Evolutionary conservation across 2,329 filamentous ascomycete genomes (phyloP).

Genomic region (Fusarium sp.): DNA sequence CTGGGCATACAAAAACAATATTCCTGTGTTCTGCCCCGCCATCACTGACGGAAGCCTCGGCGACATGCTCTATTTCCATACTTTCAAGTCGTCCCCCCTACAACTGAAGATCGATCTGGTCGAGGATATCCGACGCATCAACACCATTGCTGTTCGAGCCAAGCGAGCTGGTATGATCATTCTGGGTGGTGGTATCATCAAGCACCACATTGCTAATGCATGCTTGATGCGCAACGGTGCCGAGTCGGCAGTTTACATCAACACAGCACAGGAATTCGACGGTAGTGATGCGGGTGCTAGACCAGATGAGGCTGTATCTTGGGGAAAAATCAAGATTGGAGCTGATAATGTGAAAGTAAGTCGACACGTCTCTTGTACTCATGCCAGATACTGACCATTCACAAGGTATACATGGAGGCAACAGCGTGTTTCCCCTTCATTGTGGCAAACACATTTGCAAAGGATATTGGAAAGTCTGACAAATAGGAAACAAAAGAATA

Average conservation of each 20-base stretch:
- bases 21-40: conserved; percentile 96
- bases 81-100: conserved; percentile 85
- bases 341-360: conserved; percentile 89
- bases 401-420: conserved; percentile 72
- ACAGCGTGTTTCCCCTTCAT: conserved; percentile 75
- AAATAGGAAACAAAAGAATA: conserved; percentile 17
- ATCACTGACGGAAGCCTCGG: conserved; percentile 94
- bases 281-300: conserved; percentile 95
- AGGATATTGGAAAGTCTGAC: conserved; percentile 52
- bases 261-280: conserved; percentile 97
- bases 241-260: conserved; percentile 96
- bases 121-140: conserved; percentile 92
- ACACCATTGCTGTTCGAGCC: conserved; percentile 89
- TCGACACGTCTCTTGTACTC: not conserved
- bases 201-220: conserved; percentile 98
- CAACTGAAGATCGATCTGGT: conserved; percentile 91
- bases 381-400: not conserved
- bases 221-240: conserved; percentile 98
- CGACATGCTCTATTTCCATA: conserved; percentile 99
- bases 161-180: conserved; percentile 95
- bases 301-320: conserved; percentile 96
- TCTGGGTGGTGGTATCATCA: conserved; percentile 92
- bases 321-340: conserved; percentile 96
- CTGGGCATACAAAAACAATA: conserved; percentile 97
- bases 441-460: conserved; percentile 75